Conservation (phyloP, 139 green algal species). For the Closterium sp. region DNA sequence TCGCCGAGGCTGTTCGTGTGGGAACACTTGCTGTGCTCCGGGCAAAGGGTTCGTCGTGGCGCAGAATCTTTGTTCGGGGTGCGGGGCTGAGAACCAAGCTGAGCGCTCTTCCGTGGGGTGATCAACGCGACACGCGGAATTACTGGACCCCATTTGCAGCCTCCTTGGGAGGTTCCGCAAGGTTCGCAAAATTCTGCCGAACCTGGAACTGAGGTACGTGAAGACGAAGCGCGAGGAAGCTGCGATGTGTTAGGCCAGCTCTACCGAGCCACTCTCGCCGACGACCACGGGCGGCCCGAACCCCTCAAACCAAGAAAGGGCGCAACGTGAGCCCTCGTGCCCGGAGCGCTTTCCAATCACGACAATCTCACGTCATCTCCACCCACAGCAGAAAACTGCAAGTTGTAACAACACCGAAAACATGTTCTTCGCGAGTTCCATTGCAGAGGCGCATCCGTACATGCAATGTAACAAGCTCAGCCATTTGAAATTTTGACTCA, state of each 20-base stretch:
- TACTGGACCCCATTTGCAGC: background rate
- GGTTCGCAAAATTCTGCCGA: background rate
- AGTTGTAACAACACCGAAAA: background rate
- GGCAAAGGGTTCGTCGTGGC: background rate
- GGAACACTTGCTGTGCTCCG: background rate
- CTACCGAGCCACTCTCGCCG: background rate
- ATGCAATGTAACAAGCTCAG: too few relatives aligned
- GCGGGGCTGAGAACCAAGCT: background rate
- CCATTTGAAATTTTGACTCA: too few relatives aligned
- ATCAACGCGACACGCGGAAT: background rate
- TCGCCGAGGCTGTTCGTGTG: background rate
- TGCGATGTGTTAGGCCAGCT: background rate
- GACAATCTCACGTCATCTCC: background rate
- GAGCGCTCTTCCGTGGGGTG: background rate
- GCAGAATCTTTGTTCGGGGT: background rate
- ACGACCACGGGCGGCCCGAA: background rate
- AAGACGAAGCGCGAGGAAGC: background rate
- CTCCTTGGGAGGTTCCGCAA: background rate
- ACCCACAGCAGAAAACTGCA: background rate
- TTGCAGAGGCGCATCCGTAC: background rate
- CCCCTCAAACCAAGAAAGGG: background rate
- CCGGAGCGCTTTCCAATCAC: background rate
- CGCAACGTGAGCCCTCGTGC: background rate
- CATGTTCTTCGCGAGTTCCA: background rate
- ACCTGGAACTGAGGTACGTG: background rate